phyloP scores from a whole-genome alignment of 768 basidiomycete species.

The Psilocybe azurescens region DNA sequence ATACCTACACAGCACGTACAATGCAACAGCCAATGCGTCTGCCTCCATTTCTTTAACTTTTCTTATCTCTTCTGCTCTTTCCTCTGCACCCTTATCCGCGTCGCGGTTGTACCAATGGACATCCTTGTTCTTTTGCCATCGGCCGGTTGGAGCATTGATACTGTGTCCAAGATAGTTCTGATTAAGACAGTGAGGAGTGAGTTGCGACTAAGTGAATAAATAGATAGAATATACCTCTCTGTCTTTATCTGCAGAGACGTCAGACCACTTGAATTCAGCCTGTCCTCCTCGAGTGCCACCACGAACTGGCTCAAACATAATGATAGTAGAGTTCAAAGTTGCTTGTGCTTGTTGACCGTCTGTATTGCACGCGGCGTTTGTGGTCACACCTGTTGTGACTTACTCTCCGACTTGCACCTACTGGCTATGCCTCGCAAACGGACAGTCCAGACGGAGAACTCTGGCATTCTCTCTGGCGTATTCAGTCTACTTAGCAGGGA shows the following conservation, averaged over 20 bases:
- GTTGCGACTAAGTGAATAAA: slow-evolving; percentile 13
- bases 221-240: slow-evolving; percentile 63
- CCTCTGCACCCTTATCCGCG: slow-evolving; percentile 40
- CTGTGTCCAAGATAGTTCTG: slow-evolving; percentile 96
- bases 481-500: slow-evolving; percentile 75
- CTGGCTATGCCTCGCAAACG: slow-evolving; percentile 19
- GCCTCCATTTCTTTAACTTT: slow-evolving; percentile 88
- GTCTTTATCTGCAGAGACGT: slow-evolving; percentile 92
- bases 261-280: slow-evolving; percentile 90
- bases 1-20: slow-evolving; percentile 50
- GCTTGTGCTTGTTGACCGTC: slow-evolving; percentile 6
- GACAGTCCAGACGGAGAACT: slow-evolving; percentile 7
- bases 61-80: slow-evolving; percentile 74
- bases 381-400: slow-evolving; percentile 20
- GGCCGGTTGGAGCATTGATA: slow-evolving; percentile 91
- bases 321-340: slow-evolving; percentile 10
- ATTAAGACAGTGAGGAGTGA: slow-evolving; percentile 1
- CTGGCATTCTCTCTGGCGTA: slow-evolving; percentile 47
- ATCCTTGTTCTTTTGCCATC: slow-evolving; percentile 99
- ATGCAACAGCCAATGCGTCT: slow-evolving; percentile 81
- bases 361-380: not conserved
- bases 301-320: slow-evolving; percentile 85
- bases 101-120: slow-evolving; percentile 95
- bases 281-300: slow-evolving; percentile 93
- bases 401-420: slow-evolving; percentile 18